Base-by-base conservation (phyloP, 805 yeast genomes). In the Citeromyces nyonsensis region DNA sequence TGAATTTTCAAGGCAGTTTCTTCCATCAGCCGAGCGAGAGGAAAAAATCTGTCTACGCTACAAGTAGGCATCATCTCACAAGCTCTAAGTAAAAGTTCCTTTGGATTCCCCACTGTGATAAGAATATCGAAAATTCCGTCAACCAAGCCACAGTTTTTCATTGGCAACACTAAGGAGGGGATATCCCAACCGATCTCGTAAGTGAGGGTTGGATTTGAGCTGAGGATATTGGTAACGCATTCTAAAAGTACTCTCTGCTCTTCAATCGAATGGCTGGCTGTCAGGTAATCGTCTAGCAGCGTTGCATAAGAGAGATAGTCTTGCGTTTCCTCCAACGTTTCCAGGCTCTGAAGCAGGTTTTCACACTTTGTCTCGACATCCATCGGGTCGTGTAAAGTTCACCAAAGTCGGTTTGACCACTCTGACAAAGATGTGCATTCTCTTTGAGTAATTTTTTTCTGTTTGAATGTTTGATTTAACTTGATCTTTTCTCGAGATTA, bases 141-240 rank as follows among this genome's bases (percentile, higher is more conserved):
- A n/a, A 77, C 47, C 47, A 64, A 80, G 7, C 61, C 59, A 8
- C 27, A 24, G 6, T 18, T n/a, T 9, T 27, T 15, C 22, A 15
- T 14, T 27, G 15, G 29, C 29, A 83, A 44, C 5, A 86, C 41
- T 32, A 81, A 52, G 24, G 63, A 65, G 1, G 95, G 95, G n/a
- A 86, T 47, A 50, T 86, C 96, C 96, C 96, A 86, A 2, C 94
- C 94, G 38, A 85, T 71, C 41, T 76, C 79, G 29, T 65, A 60
- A 0, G 73, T 58, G 22, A 83, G 51, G 8, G 62, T 63, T 11
- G 61, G 57, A 45, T 78, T 49, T 1, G 46, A 51, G 8, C 45
- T 43, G 24, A 83, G 50, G 0, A 72, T 54, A 0, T 53, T 56
- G 8, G 52, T 41, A 10, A 85, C 40, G 3, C 57, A 52, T 1